Conservation (phyloP, 2,329 filamentous ascomycete species). For the Colletotrichum cuscutae region DNA sequence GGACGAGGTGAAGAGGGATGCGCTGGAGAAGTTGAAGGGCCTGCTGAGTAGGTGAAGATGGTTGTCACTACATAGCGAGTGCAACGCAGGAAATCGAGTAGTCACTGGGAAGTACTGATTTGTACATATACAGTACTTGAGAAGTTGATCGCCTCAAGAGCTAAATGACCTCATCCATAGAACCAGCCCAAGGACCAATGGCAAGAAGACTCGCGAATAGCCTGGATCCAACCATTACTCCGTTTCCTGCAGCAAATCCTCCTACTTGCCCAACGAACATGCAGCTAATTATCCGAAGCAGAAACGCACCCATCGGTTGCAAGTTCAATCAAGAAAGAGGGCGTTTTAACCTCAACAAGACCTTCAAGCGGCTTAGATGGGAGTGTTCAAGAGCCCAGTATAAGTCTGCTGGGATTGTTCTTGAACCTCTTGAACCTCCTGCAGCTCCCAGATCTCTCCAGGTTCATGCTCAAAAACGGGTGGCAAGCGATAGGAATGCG, state of each 20-base stretch:
- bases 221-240: background rate
- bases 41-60: background rate
- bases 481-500: background rate
- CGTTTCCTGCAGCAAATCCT: background rate
- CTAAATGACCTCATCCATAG: background rate
- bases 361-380: background rate
- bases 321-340: too few species aligned
- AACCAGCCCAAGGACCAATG: background rate
- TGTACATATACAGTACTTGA: background rate
- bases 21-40: conserved; percentile 41
- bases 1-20: conserved; percentile 56
- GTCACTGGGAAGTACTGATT: background rate
- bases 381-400: background rate
- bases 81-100: background rate
- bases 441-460: too few species aligned
- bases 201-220: background rate
- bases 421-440: background rate
- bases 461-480: background rate
- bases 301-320: background rate
- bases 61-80: background rate
- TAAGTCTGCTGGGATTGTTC: background rate
- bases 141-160: background rate
- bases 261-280: background rate
- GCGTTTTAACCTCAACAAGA: background rate
- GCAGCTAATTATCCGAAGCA: background rate